Evolutionary conservation across 192 early-diverging fungal genomes (phyloP), one percentile per base, ranked within the genome.

Genomic region (Anaeromyces robustus): DNA sequence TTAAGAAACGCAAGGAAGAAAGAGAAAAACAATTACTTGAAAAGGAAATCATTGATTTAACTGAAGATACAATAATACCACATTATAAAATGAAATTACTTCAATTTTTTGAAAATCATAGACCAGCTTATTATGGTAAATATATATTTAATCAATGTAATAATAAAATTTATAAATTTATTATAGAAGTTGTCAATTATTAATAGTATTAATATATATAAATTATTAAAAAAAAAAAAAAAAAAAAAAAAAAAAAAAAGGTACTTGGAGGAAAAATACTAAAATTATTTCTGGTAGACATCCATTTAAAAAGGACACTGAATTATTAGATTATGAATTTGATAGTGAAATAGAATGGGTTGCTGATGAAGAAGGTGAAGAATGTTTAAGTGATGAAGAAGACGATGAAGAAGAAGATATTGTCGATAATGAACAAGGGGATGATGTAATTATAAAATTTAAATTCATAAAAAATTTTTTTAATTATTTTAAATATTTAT

Each of bases 281-380:
- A 86, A 85, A 77, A 79, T 30, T 4, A 84, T 96, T 41, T 84
- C 83, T 13, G 90, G 89, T 18, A 87, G 90, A 28, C 83, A 86
- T 3, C 93, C 93, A 26, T 91, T 94, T 84, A 85, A 83, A 30
- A 85, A 82, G 77, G 96, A 95, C 81, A 85, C 84, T 13, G 81
- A 77, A 2, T 32, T 88, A 32, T 68, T 97, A 16, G 92, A 97
- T 80, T 97, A 97, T 80, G 93, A 94, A 11, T 86, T 93, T 81
- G 96, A 97, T 82, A 95, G 94, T 82, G 95, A 95, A 77, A 92
- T 90, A 0, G 96, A 96, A 85, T 97, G 96, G 96, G 94, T 94
- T 34, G 91, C 90, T 31, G 94, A 95, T 39, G 96, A 93, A 34
- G 93, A 94, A 80, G 96, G 96, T 28, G 96, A 97, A 81, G 94